Conservation (phyloP, 1,139 yeast genomes). For the Geotrichum citri-aurantii region DNA sequence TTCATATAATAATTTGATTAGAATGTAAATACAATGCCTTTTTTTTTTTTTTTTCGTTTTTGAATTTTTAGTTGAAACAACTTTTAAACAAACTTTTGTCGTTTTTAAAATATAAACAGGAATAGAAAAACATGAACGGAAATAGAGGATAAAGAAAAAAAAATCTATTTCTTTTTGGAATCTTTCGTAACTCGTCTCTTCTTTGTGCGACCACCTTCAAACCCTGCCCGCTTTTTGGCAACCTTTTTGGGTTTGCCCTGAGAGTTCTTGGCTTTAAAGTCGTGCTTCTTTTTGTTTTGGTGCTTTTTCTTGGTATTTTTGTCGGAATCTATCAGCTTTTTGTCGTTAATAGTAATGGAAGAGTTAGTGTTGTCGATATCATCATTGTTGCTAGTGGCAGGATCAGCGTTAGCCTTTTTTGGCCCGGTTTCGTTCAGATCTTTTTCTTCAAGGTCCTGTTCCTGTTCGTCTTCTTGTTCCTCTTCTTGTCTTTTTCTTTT, state of each 20-base stretch:
- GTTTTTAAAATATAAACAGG: neutral
- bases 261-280: neutral
- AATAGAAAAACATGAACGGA: neutral
- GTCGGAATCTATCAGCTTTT: neutral
- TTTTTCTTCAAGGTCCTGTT: slow-evolving; percentile 22
- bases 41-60: neutral
- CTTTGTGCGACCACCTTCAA: slow-evolving; percentile 12
- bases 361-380: neutral
- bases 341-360: neutral
- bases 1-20: neutral
- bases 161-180: slow-evolving; percentile 1
- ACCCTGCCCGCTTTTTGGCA: slow-evolving; percentile 14
- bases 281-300: neutral
- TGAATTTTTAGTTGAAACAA: neutral
- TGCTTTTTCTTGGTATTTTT: neutral
- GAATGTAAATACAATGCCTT: neutral
- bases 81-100: neutral
- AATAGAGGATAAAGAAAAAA: neutral
- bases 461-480: slow-evolving; percentile 3
- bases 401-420: neutral
- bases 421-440: slow-evolving; percentile 21
- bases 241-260: slow-evolving; percentile 6
- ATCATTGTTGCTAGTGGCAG: neutral
- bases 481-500: slow-evolving; percentile 26
- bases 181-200: slow-evolving; percentile 1